Evolutionary conservation across 352 stramenopile species (phyloP).

Genomic region (Thalassiosira oceanica): DNA sequence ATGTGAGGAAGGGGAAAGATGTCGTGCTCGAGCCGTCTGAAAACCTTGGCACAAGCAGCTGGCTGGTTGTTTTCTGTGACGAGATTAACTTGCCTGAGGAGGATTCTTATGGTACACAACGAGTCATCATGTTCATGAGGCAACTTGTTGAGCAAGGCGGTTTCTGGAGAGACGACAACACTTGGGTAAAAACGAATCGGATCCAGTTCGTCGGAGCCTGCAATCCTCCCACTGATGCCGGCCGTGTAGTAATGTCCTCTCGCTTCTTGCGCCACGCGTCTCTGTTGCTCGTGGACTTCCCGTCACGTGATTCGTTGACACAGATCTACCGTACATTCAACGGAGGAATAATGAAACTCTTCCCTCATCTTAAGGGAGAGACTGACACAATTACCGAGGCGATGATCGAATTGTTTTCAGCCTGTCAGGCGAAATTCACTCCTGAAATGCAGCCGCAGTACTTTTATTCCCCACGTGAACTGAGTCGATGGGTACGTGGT

Average conservation of each 20-base stretch:
- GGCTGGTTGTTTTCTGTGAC: slow-evolving; percentile 99
- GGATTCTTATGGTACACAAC: slow-evolving; percentile 98
- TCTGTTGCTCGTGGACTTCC: slow-evolving; percentile 99
- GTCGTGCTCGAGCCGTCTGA: slow-evolving; percentile 92
- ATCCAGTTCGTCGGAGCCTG: slow-evolving; percentile 91
- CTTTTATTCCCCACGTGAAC: slow-evolving; percentile 99
- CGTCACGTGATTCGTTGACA: slow-evolving; percentile 87
- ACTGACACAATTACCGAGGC: slow-evolving; percentile 95
- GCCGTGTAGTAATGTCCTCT: slow-evolving; percentile 94
- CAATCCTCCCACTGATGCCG: slow-evolving; percentile 99
- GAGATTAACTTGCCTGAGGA: slow-evolving; percentile 99
- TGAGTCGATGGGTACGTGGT: slow-evolving; percentile 98
- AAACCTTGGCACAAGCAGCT: slow-evolving; percentile 88
- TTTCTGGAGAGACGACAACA: slow-evolving; percentile 88
- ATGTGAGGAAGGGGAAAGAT: slow-evolving; percentile 95
- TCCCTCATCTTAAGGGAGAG: slow-evolving; percentile 95
- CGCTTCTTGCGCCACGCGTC: slow-evolving; percentile 97
- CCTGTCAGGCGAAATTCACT: slow-evolving; percentile 94
- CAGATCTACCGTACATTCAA: slow-evolving; percentile 99
- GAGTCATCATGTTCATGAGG: slow-evolving; percentile 98
- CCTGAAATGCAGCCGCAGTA: slow-evolving; percentile 90
- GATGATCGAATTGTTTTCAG: slow-evolving; percentile 99
- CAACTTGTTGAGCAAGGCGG: slow-evolving; percentile 96
- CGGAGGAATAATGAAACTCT: slow-evolving; percentile 96
- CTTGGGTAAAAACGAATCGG: slow-evolving; percentile 80